Evolutionary conservation across 768 basidiomycete genomes (phyloP).

Genomic region (Hemileccinum impolitum): DNA sequence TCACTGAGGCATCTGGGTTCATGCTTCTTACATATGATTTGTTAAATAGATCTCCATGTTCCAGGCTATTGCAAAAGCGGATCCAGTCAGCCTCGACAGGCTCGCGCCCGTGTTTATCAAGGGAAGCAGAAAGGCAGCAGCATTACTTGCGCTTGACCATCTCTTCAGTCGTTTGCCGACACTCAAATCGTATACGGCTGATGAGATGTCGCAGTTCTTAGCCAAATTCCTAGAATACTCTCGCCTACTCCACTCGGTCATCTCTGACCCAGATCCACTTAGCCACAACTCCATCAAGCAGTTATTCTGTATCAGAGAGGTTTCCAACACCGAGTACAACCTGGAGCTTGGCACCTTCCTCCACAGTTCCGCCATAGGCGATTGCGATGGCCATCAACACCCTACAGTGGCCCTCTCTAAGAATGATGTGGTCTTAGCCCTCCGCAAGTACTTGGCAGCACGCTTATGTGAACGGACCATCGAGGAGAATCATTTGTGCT

Average conservation of each 20-base stretch:
- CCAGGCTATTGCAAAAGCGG: slow-evolving; percentile 25
- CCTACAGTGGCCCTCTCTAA: slow-evolving; percentile 18
- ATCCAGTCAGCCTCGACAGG: slow-evolving; percentile 26
- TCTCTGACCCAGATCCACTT: slow-evolving; percentile 5
- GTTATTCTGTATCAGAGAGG: slow-evolving; percentile 22
- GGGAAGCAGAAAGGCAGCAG: not conserved
- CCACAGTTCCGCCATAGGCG: not conserved
- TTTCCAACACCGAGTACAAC: slow-evolving; percentile 9
- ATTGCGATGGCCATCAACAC: not conserved
- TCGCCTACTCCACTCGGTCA: slow-evolving; percentile 5
- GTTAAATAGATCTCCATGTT: slow-evolving; percentile 30
- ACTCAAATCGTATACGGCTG: slow-evolving; percentile 23
- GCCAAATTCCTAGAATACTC: slow-evolving; percentile 4
- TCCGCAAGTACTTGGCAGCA: slow-evolving; percentile 24
- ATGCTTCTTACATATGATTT: not conserved
- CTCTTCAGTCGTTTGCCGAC: slow-evolving; percentile 3
- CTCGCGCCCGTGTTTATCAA: slow-evolving; percentile 32
- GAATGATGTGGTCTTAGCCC: slow-evolving; percentile 15
- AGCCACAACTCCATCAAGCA: slow-evolving; percentile 20
- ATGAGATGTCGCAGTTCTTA: slow-evolving; percentile 9
- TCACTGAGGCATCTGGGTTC: not conserved
- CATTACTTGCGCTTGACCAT: slow-evolving; percentile 10
- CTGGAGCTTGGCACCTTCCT: slow-evolving; percentile 9
- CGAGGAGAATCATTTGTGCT: slow-evolving; percentile 34
- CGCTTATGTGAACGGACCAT: slow-evolving; percentile 29